Evolutionary conservation across 805 yeast genomes (phyloP).

Genomic region (Cyberlindnera sargentensis): DNA sequence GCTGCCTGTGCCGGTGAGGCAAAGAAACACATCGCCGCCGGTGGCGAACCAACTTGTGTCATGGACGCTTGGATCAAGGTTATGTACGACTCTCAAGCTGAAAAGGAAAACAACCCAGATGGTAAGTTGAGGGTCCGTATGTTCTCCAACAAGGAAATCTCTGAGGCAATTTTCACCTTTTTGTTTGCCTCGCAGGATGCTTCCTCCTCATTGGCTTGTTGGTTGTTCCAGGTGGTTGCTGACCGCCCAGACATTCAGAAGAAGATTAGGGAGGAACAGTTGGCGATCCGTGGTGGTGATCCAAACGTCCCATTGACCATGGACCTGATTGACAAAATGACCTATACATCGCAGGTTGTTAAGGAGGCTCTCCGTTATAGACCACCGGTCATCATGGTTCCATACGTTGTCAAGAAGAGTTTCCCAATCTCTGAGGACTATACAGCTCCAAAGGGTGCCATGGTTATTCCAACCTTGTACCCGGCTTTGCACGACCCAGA

Average conservation of each 20-base stretch:
- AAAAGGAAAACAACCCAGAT: slow-evolving; percentile 42
- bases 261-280: slow-evolving; percentile 89
- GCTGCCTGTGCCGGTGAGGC: slow-evolving; percentile 85
- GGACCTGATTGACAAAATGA: slow-evolving; percentile 79
- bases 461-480: slow-evolving; percentile 93
- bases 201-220: slow-evolving; percentile 92
- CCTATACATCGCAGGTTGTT: slow-evolving; percentile 83
- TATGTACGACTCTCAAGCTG: slow-evolving; percentile 65
- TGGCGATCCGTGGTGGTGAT: slow-evolving; percentile 73
- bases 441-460: slow-evolving; percentile 93
- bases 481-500: slow-evolving; percentile 98
- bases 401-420: slow-evolving; percentile 82
- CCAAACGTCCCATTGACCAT: slow-evolving; percentile 53
- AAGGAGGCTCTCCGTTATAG: slow-evolving; percentile 89
- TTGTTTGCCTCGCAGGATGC: slow-evolving; percentile 98
- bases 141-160: slow-evolving; percentile 83
- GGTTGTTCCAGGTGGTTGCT: slow-evolving; percentile 95
- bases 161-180: slow-evolving; percentile 95
- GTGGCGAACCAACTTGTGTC: slow-evolving; percentile 78
- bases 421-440: slow-evolving; percentile 81
- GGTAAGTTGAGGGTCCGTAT: slow-evolving; percentile 64
- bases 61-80: slow-evolving; percentile 92
- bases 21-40: slow-evolving; percentile 67
- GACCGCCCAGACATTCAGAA: slow-evolving; percentile 88
- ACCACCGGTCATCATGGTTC: slow-evolving; percentile 98